Base-by-base conservation (phyloP, 306 rosid genomes). In the Cajanus cajan region DNA sequence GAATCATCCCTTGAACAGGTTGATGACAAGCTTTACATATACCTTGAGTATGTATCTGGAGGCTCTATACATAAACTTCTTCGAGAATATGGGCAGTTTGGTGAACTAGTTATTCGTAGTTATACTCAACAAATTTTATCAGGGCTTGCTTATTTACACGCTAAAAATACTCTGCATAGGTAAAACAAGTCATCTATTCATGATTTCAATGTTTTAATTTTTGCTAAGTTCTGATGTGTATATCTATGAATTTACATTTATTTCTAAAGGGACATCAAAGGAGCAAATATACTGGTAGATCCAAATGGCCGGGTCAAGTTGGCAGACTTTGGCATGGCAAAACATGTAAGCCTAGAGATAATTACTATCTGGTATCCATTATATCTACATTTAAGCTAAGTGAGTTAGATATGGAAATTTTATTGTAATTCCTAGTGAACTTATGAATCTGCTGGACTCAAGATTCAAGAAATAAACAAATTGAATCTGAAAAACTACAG, bases 251-350 rank as follows among this genome's bases (percentile, higher is more conserved):
- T 78, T 78, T 83, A 37, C 41, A 24, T 82, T 66, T 74, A 72
- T 80, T 52, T 85, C 37, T 79, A 77, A 88, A 96, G 99, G 96
- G 98, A 96, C 84, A 90, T 96, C 78, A 93, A 96, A 82, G 99
- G 98, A 82, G 99, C 98, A 85, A 96, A 96, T 87, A 96, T 96
- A 85, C 90, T 96, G 37, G 98, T 96, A 34, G 99, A 96, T 88
- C 98, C 97, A 78, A 86, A 74, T 84, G 98, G 99, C 43, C 92
- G 96, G 47, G 93, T 96, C 81, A 96, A 93, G 86, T 83, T 96
- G 89, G 99, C 96, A 52, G 99, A 96, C 84, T 96, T 96, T 89
- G 98, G 99, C 87, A 96, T 96, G 99, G 99, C 99, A 68, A 96
- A 96, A 85, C 99, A 96, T 88, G 99, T 96, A 91, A 93, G 96